These are phyloP conservation scores for Boehmeria nivea DNA, from an alignment of 306 rosid species.

Conservation along the genomic window DNA sequence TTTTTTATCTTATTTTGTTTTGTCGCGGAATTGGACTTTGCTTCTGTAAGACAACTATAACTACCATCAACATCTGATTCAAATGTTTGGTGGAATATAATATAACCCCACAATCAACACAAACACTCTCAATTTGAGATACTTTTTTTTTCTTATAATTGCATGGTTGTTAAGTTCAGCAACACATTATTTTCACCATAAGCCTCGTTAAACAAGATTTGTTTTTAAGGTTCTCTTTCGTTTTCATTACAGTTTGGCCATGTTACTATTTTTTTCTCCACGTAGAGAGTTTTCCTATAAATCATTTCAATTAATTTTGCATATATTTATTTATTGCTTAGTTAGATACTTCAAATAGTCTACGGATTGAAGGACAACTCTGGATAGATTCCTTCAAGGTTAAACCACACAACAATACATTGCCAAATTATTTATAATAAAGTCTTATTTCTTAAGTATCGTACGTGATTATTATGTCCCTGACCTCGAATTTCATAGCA, in stretches of 20 bases:
- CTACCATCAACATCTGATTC: constrained; percentile 73
- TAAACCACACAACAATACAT: too few relatives aligned
- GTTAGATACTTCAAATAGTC: too few relatives aligned
- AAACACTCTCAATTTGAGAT: constrained; percentile 11
- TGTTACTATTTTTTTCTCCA: constrained; percentile 19
- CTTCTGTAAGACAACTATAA: constrained; percentile 76
- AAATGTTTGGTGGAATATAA: constrained; percentile 58
- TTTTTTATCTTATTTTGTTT: background rate
- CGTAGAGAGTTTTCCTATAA: constrained; percentile 15
- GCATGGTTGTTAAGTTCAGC: constrained; percentile 21
- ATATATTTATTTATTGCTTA: too few relatives aligned
- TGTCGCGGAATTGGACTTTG: constrained; percentile 42
- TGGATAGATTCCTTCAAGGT: too few relatives aligned
- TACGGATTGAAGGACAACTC: too few relatives aligned
- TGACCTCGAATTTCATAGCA: too few relatives aligned
- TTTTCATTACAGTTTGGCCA: constrained; percentile 37
- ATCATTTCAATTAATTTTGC: background rate
- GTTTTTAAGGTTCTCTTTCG: too few relatives aligned
- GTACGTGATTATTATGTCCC: too few relatives aligned
- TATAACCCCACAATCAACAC: constrained; percentile 10
- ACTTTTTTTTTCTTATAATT: too few relatives aligned
- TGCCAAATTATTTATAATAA: too few relatives aligned
- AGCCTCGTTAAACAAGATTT: too few relatives aligned
- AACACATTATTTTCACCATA: constrained; percentile 27
- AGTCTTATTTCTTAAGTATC: too few relatives aligned